These are phyloP conservation scores for Trichoderma simmonsii DNA, from an alignment of 2,329 filamentous ascomycete species.

Conservation along the genomic window DNA sequence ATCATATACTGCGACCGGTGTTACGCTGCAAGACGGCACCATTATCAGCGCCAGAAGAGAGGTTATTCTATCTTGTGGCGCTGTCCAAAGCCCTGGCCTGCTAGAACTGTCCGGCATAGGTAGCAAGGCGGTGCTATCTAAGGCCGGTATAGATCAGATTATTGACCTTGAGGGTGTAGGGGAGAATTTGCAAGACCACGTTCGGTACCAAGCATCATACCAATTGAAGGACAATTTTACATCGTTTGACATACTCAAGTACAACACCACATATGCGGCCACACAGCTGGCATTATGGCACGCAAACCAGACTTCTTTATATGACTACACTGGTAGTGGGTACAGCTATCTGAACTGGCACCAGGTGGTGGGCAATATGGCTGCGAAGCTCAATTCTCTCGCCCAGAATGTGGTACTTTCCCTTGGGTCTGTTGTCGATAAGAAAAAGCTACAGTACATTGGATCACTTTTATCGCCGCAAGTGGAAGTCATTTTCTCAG, in stretches of 20 bases:
- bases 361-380: background rate
- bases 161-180: constrained; percentile 38
- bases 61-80: constrained; percentile 42
- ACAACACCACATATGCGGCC: constrained; percentile 2
- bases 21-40: constrained; percentile 3
- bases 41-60: constrained; percentile 33
- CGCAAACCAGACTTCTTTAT: background rate
- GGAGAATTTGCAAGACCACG: constrained; percentile 39
- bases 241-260: constrained; percentile 28
- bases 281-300: background rate
- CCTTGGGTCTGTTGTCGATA: constrained; percentile 25
- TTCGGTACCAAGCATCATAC: constrained; percentile 28
- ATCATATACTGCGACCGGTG: background rate
- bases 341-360: background rate
- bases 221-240: constrained; percentile 32
- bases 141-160: constrained; percentile 31
- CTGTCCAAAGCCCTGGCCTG: constrained; percentile 41
- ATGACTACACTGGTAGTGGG: background rate
- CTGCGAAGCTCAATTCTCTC: background rate
- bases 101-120: constrained; percentile 45
- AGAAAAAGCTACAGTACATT: constrained; percentile 1
- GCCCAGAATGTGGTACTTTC: background rate
- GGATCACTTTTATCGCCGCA: background rate
- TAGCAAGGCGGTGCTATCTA: constrained; percentile 31
- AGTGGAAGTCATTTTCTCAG: constrained; percentile 1